Evolutionary conservation across 345 rosid genomes (phyloP), one percentile per base, ranked within the genome.

Genomic region (Brassica carinata): DNA sequence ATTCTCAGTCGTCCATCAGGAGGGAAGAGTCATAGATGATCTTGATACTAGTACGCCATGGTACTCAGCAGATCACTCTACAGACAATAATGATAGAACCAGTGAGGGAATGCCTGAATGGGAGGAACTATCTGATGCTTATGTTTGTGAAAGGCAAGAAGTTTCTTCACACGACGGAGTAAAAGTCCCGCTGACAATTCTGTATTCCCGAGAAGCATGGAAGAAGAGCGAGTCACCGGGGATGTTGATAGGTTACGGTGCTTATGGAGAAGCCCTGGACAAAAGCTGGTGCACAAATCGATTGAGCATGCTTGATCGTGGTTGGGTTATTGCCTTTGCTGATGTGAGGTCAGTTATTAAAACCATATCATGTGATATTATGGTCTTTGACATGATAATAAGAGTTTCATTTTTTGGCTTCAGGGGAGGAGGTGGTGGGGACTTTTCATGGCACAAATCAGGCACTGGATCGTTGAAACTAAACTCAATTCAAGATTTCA

Each of bases 281-380:
- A 90, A 86, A 83, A 87, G 88, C 83, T 94, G 98, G 98, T 87
- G 89, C 76, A 33, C 90, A 30, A 84, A 90, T 40, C 88, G 93
- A 10, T 77, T 94, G 81, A 88, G 95, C 80, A 87, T 94, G 85
- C 95, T 94, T 77, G 95, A 94, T 80, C 91, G 92, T 77, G 98
- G 98, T 71, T 94, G 98, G 98, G 89, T 91, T 5, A 71, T 92
- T 66, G 98, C 95, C 34, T 94, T 53, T 79, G 95, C 97, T 81
- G 98, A 94, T 83, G 97, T 91, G 69, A 94, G 98, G 97, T 92
- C 17, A 74, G 93, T 78, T 68, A 69, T 8, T 2, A 76, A 61
- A 17, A 14, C 18, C n/a, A 51, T 59, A 66, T 69, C 65, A 5
- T 58, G 31, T 53, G 31, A 63, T 62, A 7, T 31, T 4, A 9